Conservation (phyloP, 768 basidiomycete species). For the Rhodotorula graminis region DNA sequence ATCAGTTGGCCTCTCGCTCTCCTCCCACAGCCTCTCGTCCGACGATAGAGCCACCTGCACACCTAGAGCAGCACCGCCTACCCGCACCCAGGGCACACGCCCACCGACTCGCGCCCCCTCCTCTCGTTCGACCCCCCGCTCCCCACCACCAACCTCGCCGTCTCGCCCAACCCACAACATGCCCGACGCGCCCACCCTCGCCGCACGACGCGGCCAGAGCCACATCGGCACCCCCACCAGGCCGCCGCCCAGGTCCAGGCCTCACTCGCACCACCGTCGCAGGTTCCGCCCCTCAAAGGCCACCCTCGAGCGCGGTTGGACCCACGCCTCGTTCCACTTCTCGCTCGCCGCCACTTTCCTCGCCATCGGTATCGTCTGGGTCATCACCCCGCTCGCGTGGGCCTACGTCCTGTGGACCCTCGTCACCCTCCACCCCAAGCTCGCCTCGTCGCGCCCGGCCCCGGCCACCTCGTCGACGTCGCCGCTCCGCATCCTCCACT, state of each 20-base stretch:
- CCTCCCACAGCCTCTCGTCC: too few species aligned
- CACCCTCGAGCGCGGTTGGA: neutral
- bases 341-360: neutral
- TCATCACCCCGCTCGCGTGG: conserved; percentile 36
- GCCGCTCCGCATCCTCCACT: conserved; percentile 21
- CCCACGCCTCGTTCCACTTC: conserved; percentile 13
- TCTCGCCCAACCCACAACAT: neutral
- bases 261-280: neutral
- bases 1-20: too few species aligned
- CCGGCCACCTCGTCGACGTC: neutral
- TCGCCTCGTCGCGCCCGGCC: neutral
- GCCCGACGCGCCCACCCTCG: neutral
- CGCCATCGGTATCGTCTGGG: conserved; percentile 33
- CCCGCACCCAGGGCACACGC: too few species aligned
- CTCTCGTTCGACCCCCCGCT: too few species aligned
- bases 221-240: neutral
- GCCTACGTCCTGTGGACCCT: conserved; percentile 36
- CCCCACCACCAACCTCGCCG: too few species aligned
- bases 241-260: neutral
- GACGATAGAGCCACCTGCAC: too few species aligned
- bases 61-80: too few species aligned
- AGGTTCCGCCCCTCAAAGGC: neutral
- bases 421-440: conserved; percentile 8
- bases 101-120: too few species aligned
- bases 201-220: neutral